Evolutionary conservation across 139 green algal species (phyloP), one percentile per base, ranked within the genome.

Genomic region (Coelastrella sp.): DNA sequence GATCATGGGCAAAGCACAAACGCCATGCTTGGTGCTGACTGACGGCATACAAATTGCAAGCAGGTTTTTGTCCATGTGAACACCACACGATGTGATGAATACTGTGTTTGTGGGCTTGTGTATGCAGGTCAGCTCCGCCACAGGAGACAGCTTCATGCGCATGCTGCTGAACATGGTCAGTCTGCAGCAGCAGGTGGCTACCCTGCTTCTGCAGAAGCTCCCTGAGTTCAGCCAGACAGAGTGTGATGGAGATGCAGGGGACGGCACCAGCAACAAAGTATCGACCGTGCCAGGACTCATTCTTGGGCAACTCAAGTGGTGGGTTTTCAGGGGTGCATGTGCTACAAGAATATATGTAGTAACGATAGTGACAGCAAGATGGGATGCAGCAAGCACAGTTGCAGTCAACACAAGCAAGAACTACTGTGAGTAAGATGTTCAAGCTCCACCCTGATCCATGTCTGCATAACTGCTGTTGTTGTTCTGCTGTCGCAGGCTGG

Each of bases 271-370:
- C 60, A 66, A 59, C 19, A 73, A 19, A 2, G 54, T 2, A 7
- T 77, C 61, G 8, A 84, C 88, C 13, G n/a, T 88, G 8, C 80
- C 88, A 17, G 89, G 84, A 47, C 88, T 92, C 23, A 91, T 93
- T 59, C 84, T 93, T 19, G 87, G 84, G 17, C 91, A 93, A 81
- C 84, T 93, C 66, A 79, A 88, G 20, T 93, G 91, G 91, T 93
- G 61, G 6, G 90, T 20, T 16, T 84, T 59, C 32, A 47, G 32
- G 32, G 32, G 32, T 47, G 32, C 32, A 47, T 47, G 32, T 47
- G 32, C 32, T 47, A 47, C 0, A 47, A 47, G 32, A 47, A 47
- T 47, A 47, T 47, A 47, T 47, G 32, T 47, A 47, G 32, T 47
- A 47, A 47, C 32, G 32, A 47, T 47, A 47, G 32, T 47, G 32